phyloP scores from a whole-genome alignment of 228 moss, liverwort and hornwort species.

The Sphagnum fallax region DNA sequence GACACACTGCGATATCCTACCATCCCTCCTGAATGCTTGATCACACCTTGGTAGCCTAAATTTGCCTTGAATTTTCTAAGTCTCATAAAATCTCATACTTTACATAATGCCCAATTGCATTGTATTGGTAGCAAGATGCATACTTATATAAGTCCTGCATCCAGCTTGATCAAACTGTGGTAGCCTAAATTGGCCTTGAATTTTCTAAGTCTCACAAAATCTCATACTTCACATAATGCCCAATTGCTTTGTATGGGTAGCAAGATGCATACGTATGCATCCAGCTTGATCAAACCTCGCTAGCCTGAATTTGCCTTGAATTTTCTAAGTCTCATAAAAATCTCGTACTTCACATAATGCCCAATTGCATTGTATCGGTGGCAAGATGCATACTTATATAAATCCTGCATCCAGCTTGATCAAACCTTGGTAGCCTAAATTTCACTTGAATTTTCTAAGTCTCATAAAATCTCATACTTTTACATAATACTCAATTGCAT shows the following conservation, averaged over 20 bases:
- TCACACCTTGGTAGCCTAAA: conserved; percentile 1
- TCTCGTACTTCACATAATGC: too few relatives aligned
- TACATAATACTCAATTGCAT: too few relatives aligned
- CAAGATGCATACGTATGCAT: too few relatives aligned
- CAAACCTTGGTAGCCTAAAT: background rate
- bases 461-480: background rate
- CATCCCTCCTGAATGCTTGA: conserved; percentile 36
- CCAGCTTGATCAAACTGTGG: conserved; percentile 11
- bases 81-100: background rate
- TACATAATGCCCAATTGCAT: too few relatives aligned
- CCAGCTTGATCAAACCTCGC: conserved; percentile 6
- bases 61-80: background rate
- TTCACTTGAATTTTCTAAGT: background rate
- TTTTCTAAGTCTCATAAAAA: background rate
- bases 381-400: too few relatives aligned
- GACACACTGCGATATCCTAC: conserved; percentile 33
- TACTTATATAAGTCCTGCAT: too few relatives aligned
- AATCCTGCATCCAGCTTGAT: conserved; percentile 8
- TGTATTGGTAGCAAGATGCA: too few relatives aligned
- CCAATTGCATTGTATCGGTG: too few relatives aligned
- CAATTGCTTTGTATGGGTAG: too few relatives aligned
- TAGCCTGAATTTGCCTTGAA: background rate
- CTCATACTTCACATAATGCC: too few relatives aligned
- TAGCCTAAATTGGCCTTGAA: background rate
- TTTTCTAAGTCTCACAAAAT: background rate